Evolutionary conservation across 495 filamentous ascomycete genomes (phyloP), one percentile per base, ranked within the genome.

Genomic region (Sporormia fimetaria): DNA sequence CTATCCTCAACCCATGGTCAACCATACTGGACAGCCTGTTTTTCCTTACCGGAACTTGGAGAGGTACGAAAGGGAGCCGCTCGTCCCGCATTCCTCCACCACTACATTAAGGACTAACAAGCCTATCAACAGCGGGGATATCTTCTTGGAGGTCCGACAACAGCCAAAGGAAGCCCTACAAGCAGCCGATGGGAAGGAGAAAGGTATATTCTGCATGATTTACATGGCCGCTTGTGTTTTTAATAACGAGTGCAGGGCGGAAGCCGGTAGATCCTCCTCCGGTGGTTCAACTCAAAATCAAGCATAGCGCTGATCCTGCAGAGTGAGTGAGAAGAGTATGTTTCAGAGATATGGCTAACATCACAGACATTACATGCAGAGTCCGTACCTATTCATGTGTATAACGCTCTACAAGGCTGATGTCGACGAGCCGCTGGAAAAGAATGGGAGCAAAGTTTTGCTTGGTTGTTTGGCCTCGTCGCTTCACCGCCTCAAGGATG

Each of bases 191-290:
- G 51, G 52, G 37, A 63, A 61, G 33, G 62, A 62, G 40, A 62
- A 61, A 36, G 37, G 59, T 62, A 39, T 47, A 50, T 24, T 18
- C 3, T 21, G 24, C 17, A n/a, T n/a, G n/a, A n/a, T 16, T 22
- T 33, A 7, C n/a, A 18, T 8, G 10, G 14, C 5, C 6, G 18
- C 8, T 11, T 12, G 16, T 4, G 3, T 18, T 24, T 22, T 16
- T 10, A 29, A 18, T 42, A n/a, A 51, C 47, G 9, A 11, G 15
- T 18, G 6, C 37, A 93, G 90, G 86, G 51, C 80, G 90, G 50
- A 94, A 93, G 61, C 86, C 90, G 2, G 78, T 98, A 56, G 90
- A 98, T 57, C 90, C 90, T 32, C 90, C 88, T 17, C 90, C 90
- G 37, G 84, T 95, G 56, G 70, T 95, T 21, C 83, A 94, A 63